Evolutionary conservation across 495 filamentous ascomycete genomes (phyloP).

Genomic region (Penicillium coprophilum): DNA sequence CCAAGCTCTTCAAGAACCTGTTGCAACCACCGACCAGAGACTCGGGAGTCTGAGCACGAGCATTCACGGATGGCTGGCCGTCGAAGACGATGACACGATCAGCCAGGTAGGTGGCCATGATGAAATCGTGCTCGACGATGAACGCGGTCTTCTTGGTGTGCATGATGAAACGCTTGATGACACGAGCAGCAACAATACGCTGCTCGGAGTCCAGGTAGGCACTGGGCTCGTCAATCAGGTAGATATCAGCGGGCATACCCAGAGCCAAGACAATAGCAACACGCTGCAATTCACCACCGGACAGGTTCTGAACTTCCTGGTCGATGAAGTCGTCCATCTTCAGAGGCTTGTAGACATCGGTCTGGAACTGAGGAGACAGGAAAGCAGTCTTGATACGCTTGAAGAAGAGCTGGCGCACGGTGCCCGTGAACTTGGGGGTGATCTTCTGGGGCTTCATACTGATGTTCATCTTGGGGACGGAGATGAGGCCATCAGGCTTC

Average conservation of each 20-base stretch:
- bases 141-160: conserved; percentile 99
- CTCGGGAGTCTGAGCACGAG: conserved; percentile 85
- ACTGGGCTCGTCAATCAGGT: conserved; percentile 94
- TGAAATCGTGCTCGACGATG: conserved; percentile 99
- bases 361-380: conserved; percentile 96
- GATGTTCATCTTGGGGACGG: conserved; percentile 90
- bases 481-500: conserved; percentile 75
- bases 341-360: conserved; percentile 97
- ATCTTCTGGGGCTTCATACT: conserved; percentile 99
- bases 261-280: conserved; percentile 96
- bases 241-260: conserved; percentile 95
- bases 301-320: conserved; percentile 97
- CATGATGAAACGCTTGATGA: conserved; percentile 99
- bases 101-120: conserved; percentile 97
- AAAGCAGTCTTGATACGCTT: conserved; percentile 98
- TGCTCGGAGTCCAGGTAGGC: conserved; percentile 98
- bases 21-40: conserved; percentile 95
- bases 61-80: conserved; percentile 82
- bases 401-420: conserved; percentile 91
- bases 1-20: conserved; percentile 88
- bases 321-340: conserved; percentile 99
- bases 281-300: conserved; percentile 97
- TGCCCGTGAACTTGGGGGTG: conserved; percentile 94
- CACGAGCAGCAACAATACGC: conserved; percentile 92
- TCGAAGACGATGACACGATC: conserved; percentile 99